phyloP scores from a whole-genome alignment of 2,329 filamentous ascomycete genomes.

The Fusarium redolens region DNA sequence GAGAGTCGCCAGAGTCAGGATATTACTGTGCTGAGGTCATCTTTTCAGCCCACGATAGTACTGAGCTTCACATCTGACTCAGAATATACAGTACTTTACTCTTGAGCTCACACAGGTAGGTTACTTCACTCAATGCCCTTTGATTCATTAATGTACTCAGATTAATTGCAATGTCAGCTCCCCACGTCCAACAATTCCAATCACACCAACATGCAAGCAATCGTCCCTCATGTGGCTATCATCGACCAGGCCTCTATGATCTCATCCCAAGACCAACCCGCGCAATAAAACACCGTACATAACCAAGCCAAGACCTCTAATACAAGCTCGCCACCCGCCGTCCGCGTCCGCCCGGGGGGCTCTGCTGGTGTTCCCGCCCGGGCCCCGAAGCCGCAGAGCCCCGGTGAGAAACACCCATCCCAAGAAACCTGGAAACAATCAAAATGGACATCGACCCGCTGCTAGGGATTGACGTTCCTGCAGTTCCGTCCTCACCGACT shows the following conservation, averaged over 20 bases:
- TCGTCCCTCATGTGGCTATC: conserved; percentile 4
- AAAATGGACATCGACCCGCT: conserved; percentile 14
- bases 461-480: conserved; percentile 42
- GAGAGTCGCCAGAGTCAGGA: background rate
- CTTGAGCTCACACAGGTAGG: conserved; percentile 12
- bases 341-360: conserved; percentile 18
- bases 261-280: conserved; percentile 2
- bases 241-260: conserved; percentile 19
- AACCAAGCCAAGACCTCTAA: conserved; percentile 6
- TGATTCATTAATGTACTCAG: conserved; percentile 32
- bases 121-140: conserved; percentile 16
- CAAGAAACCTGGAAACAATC: conserved; percentile 2
- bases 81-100: conserved; percentile 34
- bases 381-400: conserved; percentile 35
- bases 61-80: conserved; percentile 21
- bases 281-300: conserved; percentile 3
- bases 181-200: conserved; percentile 41
- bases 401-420: conserved; percentile 9
- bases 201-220: conserved; percentile 4
- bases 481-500: conserved; percentile 45
- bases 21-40: conserved; percentile 15
- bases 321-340: conserved; percentile 30
- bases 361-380: conserved; percentile 33
- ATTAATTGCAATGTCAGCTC: conserved; percentile 26
- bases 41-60: background rate